These are phyloP conservation scores for Dryas octopetala DNA, from an alignment of 306 rosid genomes.

Conservation along the genomic window DNA sequence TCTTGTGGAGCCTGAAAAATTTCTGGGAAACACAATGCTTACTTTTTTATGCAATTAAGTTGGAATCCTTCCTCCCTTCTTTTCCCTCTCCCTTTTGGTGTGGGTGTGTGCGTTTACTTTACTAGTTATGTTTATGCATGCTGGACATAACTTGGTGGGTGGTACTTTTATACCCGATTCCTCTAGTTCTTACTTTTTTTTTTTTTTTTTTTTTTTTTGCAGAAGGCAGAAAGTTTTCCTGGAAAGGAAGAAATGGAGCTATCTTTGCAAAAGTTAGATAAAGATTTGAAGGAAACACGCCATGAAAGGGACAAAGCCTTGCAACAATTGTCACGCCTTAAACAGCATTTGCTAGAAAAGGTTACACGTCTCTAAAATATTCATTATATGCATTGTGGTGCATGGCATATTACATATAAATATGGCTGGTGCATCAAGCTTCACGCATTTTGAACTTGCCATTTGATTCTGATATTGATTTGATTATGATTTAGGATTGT, in stretches of 20 bases:
- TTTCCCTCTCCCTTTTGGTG: neutral
- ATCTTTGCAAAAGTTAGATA: constrained; percentile 54
- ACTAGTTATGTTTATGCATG: neutral
- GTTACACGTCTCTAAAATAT: constrained; percentile 31
- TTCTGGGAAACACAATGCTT: neutral
- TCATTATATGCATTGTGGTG: neutral
- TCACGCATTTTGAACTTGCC: neutral
- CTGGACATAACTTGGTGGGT: neutral
- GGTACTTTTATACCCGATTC: neutral
- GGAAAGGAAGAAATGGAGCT: constrained; percentile 81
- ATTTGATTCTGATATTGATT: neutral
- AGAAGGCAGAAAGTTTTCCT: constrained; percentile 60
- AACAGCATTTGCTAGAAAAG: constrained; percentile 96
- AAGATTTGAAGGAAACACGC: constrained; percentile 67
- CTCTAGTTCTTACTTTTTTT: neutral
- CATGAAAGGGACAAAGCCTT: constrained; percentile 74
- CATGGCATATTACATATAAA: neutral
- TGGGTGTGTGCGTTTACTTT: neutral
- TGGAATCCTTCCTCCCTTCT: neutral
- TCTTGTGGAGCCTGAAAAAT: neutral
- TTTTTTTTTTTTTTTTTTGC: constrained; percentile 3
- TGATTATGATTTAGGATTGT: neutral
- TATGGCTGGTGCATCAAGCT: neutral
- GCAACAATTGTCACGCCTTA: constrained; percentile 83
- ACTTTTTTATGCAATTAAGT: neutral